A percentile compares a stretch with the other conserved stretches of the same genome.
Conservation (phyloP, 2,329 filamentous ascomycete species). For the Calcarisporium arbuscula region DNA sequence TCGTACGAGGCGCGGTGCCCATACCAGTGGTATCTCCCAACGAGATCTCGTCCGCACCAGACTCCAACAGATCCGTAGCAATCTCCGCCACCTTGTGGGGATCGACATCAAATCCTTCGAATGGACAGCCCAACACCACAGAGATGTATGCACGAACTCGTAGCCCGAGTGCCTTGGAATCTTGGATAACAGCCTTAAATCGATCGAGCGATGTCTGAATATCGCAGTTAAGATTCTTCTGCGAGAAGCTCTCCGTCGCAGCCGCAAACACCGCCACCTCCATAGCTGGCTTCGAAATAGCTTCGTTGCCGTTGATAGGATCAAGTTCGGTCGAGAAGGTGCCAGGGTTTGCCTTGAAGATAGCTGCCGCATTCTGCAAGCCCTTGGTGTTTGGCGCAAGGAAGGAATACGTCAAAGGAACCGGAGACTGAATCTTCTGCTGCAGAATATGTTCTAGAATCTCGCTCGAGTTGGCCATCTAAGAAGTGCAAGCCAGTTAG, state of each 20-base stretch:
- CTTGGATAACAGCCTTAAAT: constrained; percentile 64
- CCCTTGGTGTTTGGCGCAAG: constrained; percentile 73
- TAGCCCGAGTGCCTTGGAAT: constrained; percentile 58
- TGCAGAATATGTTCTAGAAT: constrained; percentile 65
- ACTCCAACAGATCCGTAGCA: constrained; percentile 65
- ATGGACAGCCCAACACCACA: constrained; percentile 75
- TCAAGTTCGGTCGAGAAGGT: constrained; percentile 46
- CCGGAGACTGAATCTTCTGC: constrained; percentile 44
- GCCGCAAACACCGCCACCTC: constrained; percentile 78
- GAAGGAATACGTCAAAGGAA: constrained; percentile 68
- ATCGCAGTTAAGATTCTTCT: constrained; percentile 76
- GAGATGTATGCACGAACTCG: constrained; percentile 75
- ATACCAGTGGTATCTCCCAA: constrained; percentile 88
- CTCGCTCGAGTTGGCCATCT: constrained; percentile 75
- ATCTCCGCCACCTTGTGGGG: constrained; percentile 59
- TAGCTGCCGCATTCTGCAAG: constrained; percentile 52
- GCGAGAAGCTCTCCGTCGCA: constrained; percentile 73
- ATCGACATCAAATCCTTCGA: constrained; percentile 59
- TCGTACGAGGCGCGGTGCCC: constrained; percentile 70
- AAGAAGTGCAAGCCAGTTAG: constrained; percentile 9
- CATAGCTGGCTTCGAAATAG: constrained; percentile 41
- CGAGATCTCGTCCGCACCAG: constrained; percentile 86
- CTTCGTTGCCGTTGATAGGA: constrained; percentile 26
- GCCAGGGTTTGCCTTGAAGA: constrained; percentile 46
- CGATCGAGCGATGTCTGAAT: constrained; percentile 66